Evolutionary conservation across 2,329 filamentous ascomycete genomes (phyloP).

Genomic region (Verticillium dahliae): DNA sequence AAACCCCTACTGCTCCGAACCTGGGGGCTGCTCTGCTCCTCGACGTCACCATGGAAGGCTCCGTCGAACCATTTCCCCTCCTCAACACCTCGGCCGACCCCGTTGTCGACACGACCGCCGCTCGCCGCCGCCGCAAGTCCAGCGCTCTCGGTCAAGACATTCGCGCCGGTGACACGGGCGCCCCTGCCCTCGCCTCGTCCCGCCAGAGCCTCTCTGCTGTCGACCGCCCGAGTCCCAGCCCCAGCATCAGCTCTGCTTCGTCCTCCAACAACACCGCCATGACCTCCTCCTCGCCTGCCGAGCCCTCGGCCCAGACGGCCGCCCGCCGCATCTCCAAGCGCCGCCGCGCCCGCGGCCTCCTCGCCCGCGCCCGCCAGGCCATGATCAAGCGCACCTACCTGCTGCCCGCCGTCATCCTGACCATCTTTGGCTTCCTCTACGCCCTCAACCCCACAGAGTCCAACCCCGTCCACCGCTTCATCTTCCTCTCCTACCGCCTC

Average conservation of each 20-base stretch:
- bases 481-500: conserved; percentile 85
- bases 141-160: conserved; percentile 47
- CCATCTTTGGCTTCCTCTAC: conserved; percentile 61
- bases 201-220: background rate
- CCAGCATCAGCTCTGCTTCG: background rate
- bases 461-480: conserved; percentile 73
- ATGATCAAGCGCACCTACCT: conserved; percentile 56
- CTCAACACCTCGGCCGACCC: conserved; percentile 42
- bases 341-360: conserved; percentile 45
- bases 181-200: conserved; percentile 45
- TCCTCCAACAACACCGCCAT: background rate
- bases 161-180: conserved; percentile 48
- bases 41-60: background rate
- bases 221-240: background rate
- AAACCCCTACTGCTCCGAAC: background rate
- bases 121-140: conserved; percentile 47
- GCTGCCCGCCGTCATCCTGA: conserved; percentile 61
- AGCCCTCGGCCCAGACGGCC: background rate
- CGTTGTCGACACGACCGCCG: conserved; percentile 21
- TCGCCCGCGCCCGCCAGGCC: conserved; percentile 42
- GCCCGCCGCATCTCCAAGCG: conserved; percentile 44
- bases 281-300: background rate
- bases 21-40: background rate
- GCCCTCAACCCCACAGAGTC: conserved; percentile 67
- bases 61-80: conserved; percentile 47